Base-by-base conservation (phyloP, 306 rosid genomes). In the Vicia faba region DNA sequence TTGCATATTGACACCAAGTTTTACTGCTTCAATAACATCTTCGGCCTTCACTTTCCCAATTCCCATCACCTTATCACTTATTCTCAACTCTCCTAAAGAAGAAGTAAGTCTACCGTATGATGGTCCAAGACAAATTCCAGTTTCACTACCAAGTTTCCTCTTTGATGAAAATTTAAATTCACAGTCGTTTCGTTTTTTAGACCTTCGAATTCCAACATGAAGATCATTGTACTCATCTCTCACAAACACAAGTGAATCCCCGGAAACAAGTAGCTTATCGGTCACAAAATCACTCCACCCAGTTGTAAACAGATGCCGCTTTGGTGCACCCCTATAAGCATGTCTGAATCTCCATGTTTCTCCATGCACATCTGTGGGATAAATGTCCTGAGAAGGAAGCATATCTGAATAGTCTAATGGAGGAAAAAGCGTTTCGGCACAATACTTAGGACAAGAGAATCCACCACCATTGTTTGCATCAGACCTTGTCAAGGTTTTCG, bases 211-310 rank as follows among this genome's bases (percentile, higher is more conserved):
- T 13, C 96, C 97, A 0, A 92, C 87, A 26, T 88, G 81, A 0
- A 92, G 83, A 77, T 92, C 97, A 3, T 86, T 88, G 18, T 82
- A 82, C n/a, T 85, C 86, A 0, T 88, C 87, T 60, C 88, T 75
- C 55, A 88, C 16, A 50, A 92, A 92, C 72, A 92, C 95, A 45
- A 89, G 82, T 0, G 96, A 89, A 49, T 92, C 97, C 64, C 97
- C 97, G 0, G 95, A 91, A 43, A 87, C 88, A 7, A 92, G 88
- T 87, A 76, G 89, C 82, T 92, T 92, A 13, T 87, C 83, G 73
- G 84, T 89, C 14, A 92, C 97, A 79, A 92, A 92, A 33, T 78
- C 80, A 60, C 90, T 88, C 97, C 97, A 92, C 2, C 97, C n/a
- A n/a, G n/a, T n/a, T 0, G 97, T 92, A 84, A 92, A 82, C 26